Conservation (phyloP, 129 eudicot species). For the Oenanthe sinensis region DNA sequence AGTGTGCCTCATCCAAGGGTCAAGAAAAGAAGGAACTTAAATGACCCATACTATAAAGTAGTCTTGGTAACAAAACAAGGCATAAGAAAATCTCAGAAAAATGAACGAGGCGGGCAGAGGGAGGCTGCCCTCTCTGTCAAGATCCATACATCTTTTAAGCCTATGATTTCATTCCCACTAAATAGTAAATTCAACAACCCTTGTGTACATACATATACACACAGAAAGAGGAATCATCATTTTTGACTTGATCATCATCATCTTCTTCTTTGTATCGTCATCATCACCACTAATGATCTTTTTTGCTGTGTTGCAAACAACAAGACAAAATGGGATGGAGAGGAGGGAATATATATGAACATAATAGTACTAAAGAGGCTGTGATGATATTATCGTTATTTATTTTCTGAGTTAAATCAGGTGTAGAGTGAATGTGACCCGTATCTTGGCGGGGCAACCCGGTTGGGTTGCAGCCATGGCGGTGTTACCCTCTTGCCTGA, state of each 20-base stretch:
- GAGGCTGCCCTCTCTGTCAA: not conserved
- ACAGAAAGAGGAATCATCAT: not conserved
- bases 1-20: not conserved
- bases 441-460: slow-evolving; percentile 22
- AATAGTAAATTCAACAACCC: not conserved
- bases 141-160: not conserved
- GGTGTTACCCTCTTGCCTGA: not conserved
- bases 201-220: not conserved
- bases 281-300: not conserved
- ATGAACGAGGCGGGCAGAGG: not conserved
- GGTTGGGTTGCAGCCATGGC: not conserved
- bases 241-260: too few species aligned
- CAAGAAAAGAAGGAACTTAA: not conserved
- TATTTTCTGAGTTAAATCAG: not conserved
- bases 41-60: not conserved
- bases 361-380: not conserved
- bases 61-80: not conserved
- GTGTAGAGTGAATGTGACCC: slow-evolving; percentile 1
- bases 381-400: not conserved
- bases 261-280: too few species aligned
- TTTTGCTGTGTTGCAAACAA: too few species aligned
- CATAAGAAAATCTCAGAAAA: not conserved
- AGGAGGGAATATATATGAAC: not conserved
- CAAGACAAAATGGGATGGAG: not conserved
- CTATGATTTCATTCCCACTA: not conserved